Base-by-base conservation (phyloP, 441 rosid genomes). In the Bruguiera hainesii region DNA sequence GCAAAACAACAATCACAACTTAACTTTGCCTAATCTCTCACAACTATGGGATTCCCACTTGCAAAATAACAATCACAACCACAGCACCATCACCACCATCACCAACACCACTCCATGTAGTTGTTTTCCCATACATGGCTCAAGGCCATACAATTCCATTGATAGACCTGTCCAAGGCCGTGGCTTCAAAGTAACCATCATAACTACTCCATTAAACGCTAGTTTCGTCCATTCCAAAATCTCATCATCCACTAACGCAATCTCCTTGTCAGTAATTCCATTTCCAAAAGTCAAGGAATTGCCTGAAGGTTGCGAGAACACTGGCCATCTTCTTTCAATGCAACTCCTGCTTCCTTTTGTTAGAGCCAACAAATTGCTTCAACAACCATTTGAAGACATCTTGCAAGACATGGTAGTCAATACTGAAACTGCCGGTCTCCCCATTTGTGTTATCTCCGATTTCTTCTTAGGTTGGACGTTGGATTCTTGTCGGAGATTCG, bases 111-210 rank as follows among this genome's bases (percentile, higher is more conserved):
- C 23, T 16, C 28, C 79, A 28, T 51, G 71, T 69, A 1, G 77
- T 80, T 63, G 57, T 74, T 18, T 80, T 80, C 63, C 83, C 83
- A 21, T 61, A 23, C 70, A 61, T 77, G 81, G 79, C 81, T 57
- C 81, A 64, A 29, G 83, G 83, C 30, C 83, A 80, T 21, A 66
- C 73, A 2, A 21, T 80, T 35, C 79, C 81, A 7, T 55, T 76
- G 5, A 64, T 76, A 20, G 83, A 80, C 67, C 1, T 74, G 13
- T 49, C 79, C 60, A 69, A 63, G 1, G 16, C 26, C 71, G 59
- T 26, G 68, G 69, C 19, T 4, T 68, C 15, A 42, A 21, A 29
- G 72, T 66, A 48, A 76, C 73, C 33, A 63, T 73, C 35, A 52
- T 76, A 66, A 55, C 78, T 23, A 80, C 80, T 26, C 72, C 78